phyloP scores from a whole-genome alignment of 2,329 filamentous ascomycete genomes.

The Talaromyces atroroseus region DNA sequence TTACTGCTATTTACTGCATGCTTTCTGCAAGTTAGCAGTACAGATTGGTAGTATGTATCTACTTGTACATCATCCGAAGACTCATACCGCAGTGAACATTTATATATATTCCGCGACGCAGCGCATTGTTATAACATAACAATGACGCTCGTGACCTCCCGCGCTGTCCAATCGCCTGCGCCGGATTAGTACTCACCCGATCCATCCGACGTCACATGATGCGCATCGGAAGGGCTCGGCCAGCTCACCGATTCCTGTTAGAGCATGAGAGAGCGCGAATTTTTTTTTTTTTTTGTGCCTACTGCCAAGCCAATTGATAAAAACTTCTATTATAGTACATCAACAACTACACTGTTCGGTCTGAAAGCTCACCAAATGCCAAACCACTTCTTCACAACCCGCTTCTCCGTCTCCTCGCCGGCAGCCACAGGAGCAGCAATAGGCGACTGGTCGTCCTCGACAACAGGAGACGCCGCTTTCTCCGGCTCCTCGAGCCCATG shows the following conservation, averaged over 20 bases:
- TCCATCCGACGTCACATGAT: conserved; percentile 6
- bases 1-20: background rate
- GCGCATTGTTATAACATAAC: background rate
- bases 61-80: too few relatives aligned
- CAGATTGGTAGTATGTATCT: too few relatives aligned
- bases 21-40: background rate
- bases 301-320: background rate
- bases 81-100: too few relatives aligned
- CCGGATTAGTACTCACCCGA: background rate
- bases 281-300: too few relatives aligned
- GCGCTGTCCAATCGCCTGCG: background rate
- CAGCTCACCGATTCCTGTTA: background rate
- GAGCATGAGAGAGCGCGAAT: background rate
- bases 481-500: conserved; percentile 65
- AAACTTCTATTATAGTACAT: background rate
- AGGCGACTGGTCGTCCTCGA: conserved; percentile 34
- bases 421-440: conserved; percentile 30
- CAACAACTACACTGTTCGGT: background rate
- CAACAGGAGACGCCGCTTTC: conserved; percentile 22
- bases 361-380: conserved; percentile 65
- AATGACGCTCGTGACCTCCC: background rate
- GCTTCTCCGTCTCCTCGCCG: conserved; percentile 30
- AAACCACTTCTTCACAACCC: conserved; percentile 69
- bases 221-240: background rate
- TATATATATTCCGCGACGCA: too few relatives aligned